Conservation (phyloP, 352 stramenopile species). For the Pythium apleroticum region DNA sequence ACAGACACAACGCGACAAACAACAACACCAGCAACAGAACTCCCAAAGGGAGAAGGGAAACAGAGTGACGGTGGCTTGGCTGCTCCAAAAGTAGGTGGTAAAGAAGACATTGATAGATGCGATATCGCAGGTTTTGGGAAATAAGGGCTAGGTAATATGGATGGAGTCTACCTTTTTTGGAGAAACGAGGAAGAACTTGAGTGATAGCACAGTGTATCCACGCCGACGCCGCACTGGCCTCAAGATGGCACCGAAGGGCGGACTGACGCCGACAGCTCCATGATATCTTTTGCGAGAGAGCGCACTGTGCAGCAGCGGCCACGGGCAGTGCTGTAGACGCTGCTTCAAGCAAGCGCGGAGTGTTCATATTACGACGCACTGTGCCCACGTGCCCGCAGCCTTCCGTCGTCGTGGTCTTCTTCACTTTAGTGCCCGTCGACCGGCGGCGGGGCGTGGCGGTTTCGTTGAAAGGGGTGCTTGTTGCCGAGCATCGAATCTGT, state of each 20-base stretch:
- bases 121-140: too few species aligned
- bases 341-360: too few species aligned
- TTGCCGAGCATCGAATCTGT: background rate
- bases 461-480: background rate
- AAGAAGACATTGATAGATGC: too few species aligned
- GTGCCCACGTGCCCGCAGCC: too few species aligned
- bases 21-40: background rate
- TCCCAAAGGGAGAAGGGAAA: background rate
- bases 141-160: too few species aligned
- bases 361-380: too few species aligned
- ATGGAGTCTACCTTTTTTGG: background rate
- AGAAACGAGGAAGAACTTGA: background rate
- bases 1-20: background rate
- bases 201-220: background rate
- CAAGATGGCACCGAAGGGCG: background rate
- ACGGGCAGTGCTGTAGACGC: too few species aligned
- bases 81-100: too few species aligned
- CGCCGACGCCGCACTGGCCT: background rate
- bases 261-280: background rate
- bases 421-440: background rate
- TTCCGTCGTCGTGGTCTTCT: background rate
- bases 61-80: background rate
- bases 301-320: too few species aligned
- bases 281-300: constrained; percentile 1
- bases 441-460: background rate